Evolutionary conservation across 345 rosid genomes (phyloP).

Genomic region (Eucalyptus pauciflora): DNA sequence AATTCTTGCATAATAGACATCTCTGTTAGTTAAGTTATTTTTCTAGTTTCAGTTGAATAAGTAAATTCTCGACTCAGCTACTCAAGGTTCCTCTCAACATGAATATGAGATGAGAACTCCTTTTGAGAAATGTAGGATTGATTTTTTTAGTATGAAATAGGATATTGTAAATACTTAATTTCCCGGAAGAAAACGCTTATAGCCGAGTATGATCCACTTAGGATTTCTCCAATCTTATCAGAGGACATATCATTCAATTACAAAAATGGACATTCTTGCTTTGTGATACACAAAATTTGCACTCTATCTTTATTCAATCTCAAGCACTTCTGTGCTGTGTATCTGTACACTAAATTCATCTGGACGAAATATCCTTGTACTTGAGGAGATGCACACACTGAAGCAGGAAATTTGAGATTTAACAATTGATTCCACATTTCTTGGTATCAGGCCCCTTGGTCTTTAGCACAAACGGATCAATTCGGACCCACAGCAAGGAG

Average conservation of each 20-base stretch:
- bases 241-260: background rate
- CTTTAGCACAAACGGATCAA: conserved; percentile 86
- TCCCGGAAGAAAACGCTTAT: background rate
- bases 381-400: background rate
- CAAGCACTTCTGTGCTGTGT: background rate
- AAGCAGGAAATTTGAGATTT: conserved; percentile 7
- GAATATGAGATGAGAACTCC: background rate
- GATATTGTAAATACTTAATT: background rate
- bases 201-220: background rate
- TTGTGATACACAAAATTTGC: background rate
- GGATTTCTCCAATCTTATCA: background rate
- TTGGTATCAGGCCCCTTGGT: conserved; percentile 89
- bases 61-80: background rate
- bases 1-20: background rate
- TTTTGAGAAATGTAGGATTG: background rate
- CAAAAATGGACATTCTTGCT: background rate
- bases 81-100: background rate
- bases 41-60: background rate
- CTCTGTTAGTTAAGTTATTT: background rate
- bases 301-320: background rate
- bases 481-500: conserved; percentile 93
- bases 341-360: background rate
- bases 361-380: background rate
- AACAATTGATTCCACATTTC: conserved; percentile 87
- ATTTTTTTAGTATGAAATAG: background rate